A percentile compares a stretch with the other conserved stretches of the same genome.
These are phyloP conservation scores for Jasminum sambac DNA, from an alignment of 257 asterid species.

Conservation along the genomic window DNA sequence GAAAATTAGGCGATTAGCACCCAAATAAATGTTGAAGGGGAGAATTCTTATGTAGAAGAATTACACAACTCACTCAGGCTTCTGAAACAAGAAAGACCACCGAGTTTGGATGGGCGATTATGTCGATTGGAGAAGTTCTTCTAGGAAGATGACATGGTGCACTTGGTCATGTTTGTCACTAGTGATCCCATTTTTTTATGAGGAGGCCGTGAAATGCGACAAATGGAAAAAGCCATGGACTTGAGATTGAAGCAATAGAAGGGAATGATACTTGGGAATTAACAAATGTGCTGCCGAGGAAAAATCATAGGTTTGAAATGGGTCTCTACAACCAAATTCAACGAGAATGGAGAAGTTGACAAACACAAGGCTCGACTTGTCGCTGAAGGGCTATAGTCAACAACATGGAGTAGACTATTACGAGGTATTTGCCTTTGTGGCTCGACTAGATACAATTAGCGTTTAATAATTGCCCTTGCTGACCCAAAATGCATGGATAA, in stretches of 20 bases:
- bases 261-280: no score
- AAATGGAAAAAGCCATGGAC: background rate
- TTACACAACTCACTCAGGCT: background rate
- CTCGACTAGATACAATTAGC: background rate
- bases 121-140: background rate
- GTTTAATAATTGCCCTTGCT: background rate
- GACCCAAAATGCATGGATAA: no score
- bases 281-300: no score
- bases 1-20: background rate
- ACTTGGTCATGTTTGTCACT: background rate
- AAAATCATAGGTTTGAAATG: no score
- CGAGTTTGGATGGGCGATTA: background rate
- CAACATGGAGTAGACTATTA: background rate
- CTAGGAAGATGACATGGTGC: background rate
- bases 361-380: no score
- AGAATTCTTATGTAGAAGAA: no score
- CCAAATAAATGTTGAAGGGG: background rate
- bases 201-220: no score
- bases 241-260: background rate
- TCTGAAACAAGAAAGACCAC: constrained; percentile 1
- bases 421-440: constrained; percentile 6
- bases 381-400: constrained; percentile 1
- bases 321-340: no score
- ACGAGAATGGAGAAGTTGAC: no score
- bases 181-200: constrained; percentile 2